Percentiles rank a stretch among this genome's conserved stretches.
These are phyloP conservation scores for Deinandra increscens DNA, from an alignment of 129 eudicot species.

Conservation along the genomic window DNA sequence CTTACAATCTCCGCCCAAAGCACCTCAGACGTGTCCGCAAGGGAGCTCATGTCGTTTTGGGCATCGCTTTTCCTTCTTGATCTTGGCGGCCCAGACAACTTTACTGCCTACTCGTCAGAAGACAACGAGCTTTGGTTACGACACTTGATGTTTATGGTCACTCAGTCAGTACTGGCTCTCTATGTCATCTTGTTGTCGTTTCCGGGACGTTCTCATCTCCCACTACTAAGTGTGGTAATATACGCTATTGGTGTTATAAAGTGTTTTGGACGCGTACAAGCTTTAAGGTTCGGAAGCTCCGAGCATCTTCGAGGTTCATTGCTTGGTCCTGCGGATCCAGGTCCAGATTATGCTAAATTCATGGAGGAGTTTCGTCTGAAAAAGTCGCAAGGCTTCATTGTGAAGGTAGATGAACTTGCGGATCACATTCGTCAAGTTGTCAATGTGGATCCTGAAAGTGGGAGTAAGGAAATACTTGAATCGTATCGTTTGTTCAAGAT, in stretches of 20 bases:
- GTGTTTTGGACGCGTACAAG: slow-evolving; percentile 38
- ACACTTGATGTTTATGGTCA: slow-evolving; percentile 28
- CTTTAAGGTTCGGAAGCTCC: slow-evolving; percentile 33
- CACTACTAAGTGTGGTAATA: slow-evolving; percentile 22
- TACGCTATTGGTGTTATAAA: slow-evolving; percentile 30
- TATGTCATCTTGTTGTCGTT: slow-evolving; percentile 40
- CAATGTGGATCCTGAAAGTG: neutral
- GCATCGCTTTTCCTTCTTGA: slow-evolving; percentile 55
- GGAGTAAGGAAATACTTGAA: slow-evolving; percentile 16
- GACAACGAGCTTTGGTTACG: slow-evolving; percentile 56
- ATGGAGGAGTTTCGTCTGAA: slow-evolving; percentile 40
- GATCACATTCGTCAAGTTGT: slow-evolving; percentile 26
- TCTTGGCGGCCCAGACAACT: slow-evolving; percentile 58
- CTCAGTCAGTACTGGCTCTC: slow-evolving; percentile 31
- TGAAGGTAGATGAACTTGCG: slow-evolving; percentile 31
- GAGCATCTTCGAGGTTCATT: slow-evolving; percentile 39
- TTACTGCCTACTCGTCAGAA: slow-evolving; percentile 52
- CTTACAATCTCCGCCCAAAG: slow-evolving; percentile 35
- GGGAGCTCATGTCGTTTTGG: slow-evolving; percentile 50
- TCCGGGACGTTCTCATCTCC: slow-evolving; percentile 36
- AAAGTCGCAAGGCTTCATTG: slow-evolving; percentile 38
- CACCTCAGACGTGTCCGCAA: slow-evolving; percentile 1
- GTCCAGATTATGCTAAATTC: slow-evolving; percentile 49
- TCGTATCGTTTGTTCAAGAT: slow-evolving; percentile 25
- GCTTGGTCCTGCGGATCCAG: slow-evolving; percentile 46